Percentiles rank a stretch among this genome's conserved stretches.
These are phyloP conservation scores for Royoungia palumana DNA, from an alignment of 768 basidiomycete species.

Conservation along the genomic window DNA sequence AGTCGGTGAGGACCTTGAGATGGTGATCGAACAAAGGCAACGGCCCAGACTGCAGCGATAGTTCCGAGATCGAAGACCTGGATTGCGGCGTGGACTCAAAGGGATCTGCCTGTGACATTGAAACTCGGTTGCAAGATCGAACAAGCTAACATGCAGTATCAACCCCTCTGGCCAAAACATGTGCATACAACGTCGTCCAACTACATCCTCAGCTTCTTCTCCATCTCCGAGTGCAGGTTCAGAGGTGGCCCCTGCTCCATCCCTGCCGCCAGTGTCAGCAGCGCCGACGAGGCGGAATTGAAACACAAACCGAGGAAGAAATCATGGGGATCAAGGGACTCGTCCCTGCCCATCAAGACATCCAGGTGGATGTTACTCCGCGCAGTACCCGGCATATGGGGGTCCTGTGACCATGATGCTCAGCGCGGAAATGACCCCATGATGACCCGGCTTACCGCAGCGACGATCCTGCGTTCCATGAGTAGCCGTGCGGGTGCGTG, in stretches of 20 bases:
- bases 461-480: conserved; percentile 92
- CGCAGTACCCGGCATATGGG: conserved; percentile 60
- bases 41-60: conserved; percentile 43
- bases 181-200: conserved; percentile 17
- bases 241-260: conserved; percentile 47
- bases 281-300: neutral
- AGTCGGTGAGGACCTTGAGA: conserved; percentile 62
- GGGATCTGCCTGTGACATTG: conserved; percentile 23
- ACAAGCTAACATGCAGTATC: too few relatives aligned
- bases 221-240: conserved; percentile 66
- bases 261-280: conserved; percentile 36
- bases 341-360: conserved; percentile 91
- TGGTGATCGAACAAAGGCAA: conserved; percentile 70
- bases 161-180: conserved; percentile 21
- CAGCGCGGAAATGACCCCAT: neutral
- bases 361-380: conserved; percentile 85
- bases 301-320: conserved; percentile 66
- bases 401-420: conserved; percentile 42
- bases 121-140: conserved; percentile 5
- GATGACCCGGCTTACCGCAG: conserved; percentile 44
- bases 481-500: conserved; percentile 85
- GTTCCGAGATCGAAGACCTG: conserved; percentile 29
- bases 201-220: conserved; percentile 52
- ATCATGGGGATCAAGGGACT: conserved; percentile 72
- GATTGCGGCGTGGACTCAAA: conserved; percentile 20